phyloP scores from a whole-genome alignment of 805 yeast genomes.

The Metschnikowia lachancei region DNA sequence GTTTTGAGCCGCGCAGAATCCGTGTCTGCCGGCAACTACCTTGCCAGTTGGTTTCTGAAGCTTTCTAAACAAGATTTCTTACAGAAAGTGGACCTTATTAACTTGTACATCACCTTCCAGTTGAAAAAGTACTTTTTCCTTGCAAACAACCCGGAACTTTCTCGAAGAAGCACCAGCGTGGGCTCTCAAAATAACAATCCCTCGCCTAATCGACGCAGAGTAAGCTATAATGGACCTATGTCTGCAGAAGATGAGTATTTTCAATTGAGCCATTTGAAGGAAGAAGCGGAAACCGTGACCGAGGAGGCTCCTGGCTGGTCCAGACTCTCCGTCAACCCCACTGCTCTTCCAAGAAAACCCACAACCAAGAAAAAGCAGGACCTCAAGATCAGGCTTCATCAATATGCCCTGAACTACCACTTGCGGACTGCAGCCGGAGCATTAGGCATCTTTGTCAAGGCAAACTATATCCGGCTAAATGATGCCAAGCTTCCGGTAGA shows the following conservation, averaged over 20 bases:
- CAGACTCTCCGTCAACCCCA: constrained; percentile 6
- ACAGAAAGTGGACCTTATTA: constrained; percentile 61
- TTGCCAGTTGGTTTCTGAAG: constrained; percentile 57
- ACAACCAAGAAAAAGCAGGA: constrained; percentile 14
- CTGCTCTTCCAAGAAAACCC: constrained; percentile 6
- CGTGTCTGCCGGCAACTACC: constrained; percentile 34
- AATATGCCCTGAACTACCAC: constrained; percentile 83
- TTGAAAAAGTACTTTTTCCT: constrained; percentile 52
- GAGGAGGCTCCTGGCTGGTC: constrained; percentile 13
- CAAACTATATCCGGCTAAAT: constrained; percentile 42
- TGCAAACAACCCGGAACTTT: constrained; percentile 26
- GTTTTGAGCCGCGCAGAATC: constrained; percentile 52
- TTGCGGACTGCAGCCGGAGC: constrained; percentile 62
- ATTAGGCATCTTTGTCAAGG: constrained; percentile 52
- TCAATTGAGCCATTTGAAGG: constrained; percentile 18
- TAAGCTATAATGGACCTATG: constrained; percentile 4
- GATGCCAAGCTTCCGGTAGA: constrained; percentile 30
- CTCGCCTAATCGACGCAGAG: neutral
- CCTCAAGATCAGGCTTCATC: constrained; percentile 47
- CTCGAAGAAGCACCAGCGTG: constrained; percentile 11
- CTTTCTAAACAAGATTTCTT: constrained; percentile 43
- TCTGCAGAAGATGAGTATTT: constrained; percentile 11
- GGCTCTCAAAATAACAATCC: neutral
- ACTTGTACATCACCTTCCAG: constrained; percentile 76
- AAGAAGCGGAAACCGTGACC: constrained; percentile 12